Evolutionary conservation across 257 asterid species (phyloP).

Genomic region (Solanum rostratum): DNA sequence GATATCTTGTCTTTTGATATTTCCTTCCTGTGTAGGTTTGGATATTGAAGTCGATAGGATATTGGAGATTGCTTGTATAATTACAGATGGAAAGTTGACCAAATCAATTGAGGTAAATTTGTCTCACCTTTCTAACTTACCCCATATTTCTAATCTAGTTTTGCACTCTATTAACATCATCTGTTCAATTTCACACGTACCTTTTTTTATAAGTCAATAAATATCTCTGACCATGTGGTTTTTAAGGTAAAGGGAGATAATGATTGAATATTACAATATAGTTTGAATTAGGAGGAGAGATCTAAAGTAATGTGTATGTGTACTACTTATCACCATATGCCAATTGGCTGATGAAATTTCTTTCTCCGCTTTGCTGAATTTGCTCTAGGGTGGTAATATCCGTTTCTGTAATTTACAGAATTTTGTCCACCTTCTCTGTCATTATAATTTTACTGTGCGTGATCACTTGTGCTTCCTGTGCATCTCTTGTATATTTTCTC

Average conservation of each 20-base stretch:
- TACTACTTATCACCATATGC: not conserved
- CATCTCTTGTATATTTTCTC: not conserved
- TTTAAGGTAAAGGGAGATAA: not conserved
- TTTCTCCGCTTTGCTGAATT: not conserved
- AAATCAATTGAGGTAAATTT: conserved; percentile 60
- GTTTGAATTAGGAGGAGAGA: not conserved
- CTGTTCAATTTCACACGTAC: not conserved
- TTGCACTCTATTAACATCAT: not conserved
- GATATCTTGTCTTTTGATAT: not conserved
- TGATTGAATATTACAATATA: not conserved
- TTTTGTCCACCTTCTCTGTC: not conserved
- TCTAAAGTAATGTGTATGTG: not conserved
- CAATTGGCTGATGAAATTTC: not conserved
- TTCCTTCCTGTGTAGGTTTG: conserved; percentile 51
- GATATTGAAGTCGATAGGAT: conserved; percentile 68
- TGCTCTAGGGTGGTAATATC: not conserved
- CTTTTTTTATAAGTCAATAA: not conserved
- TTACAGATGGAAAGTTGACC: conserved; percentile 77
- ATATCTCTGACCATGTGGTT: not conserved
- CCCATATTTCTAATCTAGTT: not conserved
- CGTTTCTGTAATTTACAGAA: not conserved
- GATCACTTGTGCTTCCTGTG: not conserved
- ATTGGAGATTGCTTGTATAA: conserved; percentile 93
- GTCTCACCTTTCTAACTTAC: not conserved
- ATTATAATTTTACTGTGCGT: not conserved